Evolutionary conservation across 73 alveolate species (phyloP), one percentile per base, ranked within the genome.

Genomic region (Stentor coeruleus): DNA sequence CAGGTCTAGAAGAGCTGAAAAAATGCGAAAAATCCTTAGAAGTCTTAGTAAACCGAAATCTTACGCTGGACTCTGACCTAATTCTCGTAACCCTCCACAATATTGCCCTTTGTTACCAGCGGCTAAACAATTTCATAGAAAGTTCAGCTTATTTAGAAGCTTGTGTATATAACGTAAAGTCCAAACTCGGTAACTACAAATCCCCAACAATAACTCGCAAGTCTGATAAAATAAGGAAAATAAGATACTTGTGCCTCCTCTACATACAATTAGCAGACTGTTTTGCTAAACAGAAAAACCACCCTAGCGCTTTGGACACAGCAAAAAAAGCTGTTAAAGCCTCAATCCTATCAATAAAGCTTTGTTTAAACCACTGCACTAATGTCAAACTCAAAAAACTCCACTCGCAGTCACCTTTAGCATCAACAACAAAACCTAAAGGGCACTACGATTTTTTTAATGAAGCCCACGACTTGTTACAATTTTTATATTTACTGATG

Each of bases 141-240:
- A 85, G 94, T 75, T 77, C 86, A 36, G 82, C 91, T 72, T 91
- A 91, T 83, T 85, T 91, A 79, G 97, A 91, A 55, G 92, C 95
- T 31, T 93, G 90, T 6, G 87, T 89, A 31, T 91, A 85, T 81
- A 83, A 83, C 81, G 39, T 75, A 59, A 40, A 30, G 28, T 55
- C 4, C 28, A 83, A 83, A 35, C 66, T 20, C 6, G 20, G 66
- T 20, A n/a, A n/a, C n/a, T n/a, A n/a, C n/a, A 49, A 49, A 20
- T 49, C 66, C 20, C 66, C 6, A 49, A 49, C 6, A 20, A 11
- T 20, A 11, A 11, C 20, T 11, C 6, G 20, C 6, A 49, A 49
- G 66, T 49, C 66, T 11, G 66, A 49, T 11, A 49, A 6, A 49
- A 49, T 49, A 11, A 6, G 66, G 20, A 49, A 49, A 49, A 49